Percentiles rank a stretch among this genome's conserved stretches.
Evolutionary conservation across 345 rosid genomes (phyloP).

Genomic region (Turritis glabra): DNA sequence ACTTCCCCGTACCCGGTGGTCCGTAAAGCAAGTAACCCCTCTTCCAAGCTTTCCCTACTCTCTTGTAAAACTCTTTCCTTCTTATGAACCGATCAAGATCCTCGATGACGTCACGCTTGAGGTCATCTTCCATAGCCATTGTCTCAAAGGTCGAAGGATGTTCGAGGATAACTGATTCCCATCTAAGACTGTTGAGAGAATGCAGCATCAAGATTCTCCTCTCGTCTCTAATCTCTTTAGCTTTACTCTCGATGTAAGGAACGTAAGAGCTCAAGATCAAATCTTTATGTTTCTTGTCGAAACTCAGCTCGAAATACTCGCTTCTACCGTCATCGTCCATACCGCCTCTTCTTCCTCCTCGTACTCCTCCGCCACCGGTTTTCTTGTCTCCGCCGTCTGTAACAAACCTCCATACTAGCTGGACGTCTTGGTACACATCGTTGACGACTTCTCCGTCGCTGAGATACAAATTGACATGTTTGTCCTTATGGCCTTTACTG

Average conservation of each 20-base stretch:
- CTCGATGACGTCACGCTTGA: conserved; percentile 44
- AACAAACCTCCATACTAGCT: conserved; percentile 52
- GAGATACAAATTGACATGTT: conserved; percentile 48
- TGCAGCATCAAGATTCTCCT: conserved; percentile 53
- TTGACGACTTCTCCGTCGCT: conserved; percentile 50
- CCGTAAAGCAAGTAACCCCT: conserved; percentile 73
- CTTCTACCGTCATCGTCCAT: conserved; percentile 26
- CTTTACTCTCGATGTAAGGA: conserved; percentile 42
- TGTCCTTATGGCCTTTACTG: conserved; percentile 50
- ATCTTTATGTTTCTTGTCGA: conserved; percentile 53
- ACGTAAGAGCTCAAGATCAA: conserved; percentile 48
- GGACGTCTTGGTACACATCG: conserved; percentile 47
- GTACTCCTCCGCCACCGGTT: conserved; percentile 18
- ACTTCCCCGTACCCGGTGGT: conserved; percentile 79
- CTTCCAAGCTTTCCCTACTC: conserved; percentile 71
- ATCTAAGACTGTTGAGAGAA: conserved; percentile 43
- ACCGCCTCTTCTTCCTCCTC: conserved; percentile 5
- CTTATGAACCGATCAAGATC: conserved; percentile 58
- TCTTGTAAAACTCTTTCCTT: conserved; percentile 62
- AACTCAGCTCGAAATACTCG: conserved; percentile 50
- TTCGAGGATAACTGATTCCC: conserved; percentile 62
- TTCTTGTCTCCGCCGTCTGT: conserved; percentile 30
- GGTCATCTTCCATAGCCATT: conserved; percentile 56
- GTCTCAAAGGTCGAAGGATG: conserved; percentile 76
- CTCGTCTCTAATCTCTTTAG: conserved; percentile 34